Evolutionary conservation across 768 basidiomycete species (phyloP).

Genomic region (Lepiota venenata): DNA sequence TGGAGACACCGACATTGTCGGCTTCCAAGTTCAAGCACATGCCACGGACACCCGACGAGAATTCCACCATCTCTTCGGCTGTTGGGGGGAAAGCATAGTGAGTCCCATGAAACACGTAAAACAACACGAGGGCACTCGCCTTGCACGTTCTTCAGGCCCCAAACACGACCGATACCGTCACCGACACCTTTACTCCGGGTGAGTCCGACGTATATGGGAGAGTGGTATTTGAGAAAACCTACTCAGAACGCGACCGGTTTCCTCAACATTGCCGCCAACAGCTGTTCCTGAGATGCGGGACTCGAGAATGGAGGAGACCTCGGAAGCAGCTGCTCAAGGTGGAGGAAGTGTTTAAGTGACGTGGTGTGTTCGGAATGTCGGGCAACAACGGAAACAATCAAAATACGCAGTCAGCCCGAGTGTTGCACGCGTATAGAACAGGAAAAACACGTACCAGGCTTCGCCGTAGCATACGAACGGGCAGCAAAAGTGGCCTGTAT

Average conservation of each 20-base stretch:
- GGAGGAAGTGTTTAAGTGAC: constrained; percentile 34
- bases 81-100: constrained; percentile 16
- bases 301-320: constrained; percentile 99
- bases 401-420: constrained; percentile 22
- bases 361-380: constrained; percentile 25
- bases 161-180: constrained; percentile 99
- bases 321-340: constrained; percentile 70
- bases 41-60: constrained; percentile 99
- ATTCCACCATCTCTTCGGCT: constrained; percentile 99
- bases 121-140: constrained; percentile 43
- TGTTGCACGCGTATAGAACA: neutral
- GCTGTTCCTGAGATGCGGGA: constrained; percentile 93
- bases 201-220: constrained; percentile 16
- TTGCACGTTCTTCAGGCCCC: constrained; percentile 98
- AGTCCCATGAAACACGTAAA: constrained; percentile 15
- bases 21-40: constrained; percentile 99
- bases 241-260: constrained; percentile 99
- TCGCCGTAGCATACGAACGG: constrained; percentile 96
- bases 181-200: constrained; percentile 70
- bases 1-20: constrained; percentile 99
- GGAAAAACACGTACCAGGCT: constrained; percentile 70
- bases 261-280: constrained; percentile 93
- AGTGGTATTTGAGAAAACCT: too few species aligned
- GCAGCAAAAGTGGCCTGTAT: constrained; percentile 45
- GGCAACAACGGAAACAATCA: constrained; percentile 17